A percentile compares a stretch with the other conserved stretches of the same genome.
Evolutionary conservation across 805 yeast species (phyloP).

Genomic region (Zygoascus flipseniorum): DNA sequence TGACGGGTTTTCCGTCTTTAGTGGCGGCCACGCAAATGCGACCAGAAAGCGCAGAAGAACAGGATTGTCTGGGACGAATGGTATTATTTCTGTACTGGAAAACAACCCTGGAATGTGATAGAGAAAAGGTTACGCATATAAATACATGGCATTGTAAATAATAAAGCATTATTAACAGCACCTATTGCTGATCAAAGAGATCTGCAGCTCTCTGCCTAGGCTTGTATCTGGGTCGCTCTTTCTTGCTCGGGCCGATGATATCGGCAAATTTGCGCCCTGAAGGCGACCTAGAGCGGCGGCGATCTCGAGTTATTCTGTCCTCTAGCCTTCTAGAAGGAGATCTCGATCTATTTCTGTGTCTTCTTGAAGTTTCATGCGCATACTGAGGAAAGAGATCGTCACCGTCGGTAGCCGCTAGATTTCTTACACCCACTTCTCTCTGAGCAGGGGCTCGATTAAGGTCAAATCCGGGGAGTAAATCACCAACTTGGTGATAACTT

Average conservation of each 20-base stretch:
- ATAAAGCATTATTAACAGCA: no score
- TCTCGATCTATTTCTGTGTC: slow-evolving; percentile 3
- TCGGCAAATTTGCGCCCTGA: neutral
- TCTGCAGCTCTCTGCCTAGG: neutral
- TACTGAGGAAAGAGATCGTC: slow-evolving; percentile 34
- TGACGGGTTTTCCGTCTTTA: neutral
- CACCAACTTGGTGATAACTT: slow-evolving; percentile 11
- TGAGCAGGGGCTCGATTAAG: neutral
- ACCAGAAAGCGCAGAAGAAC: neutral
- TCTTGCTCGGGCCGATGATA: slow-evolving; percentile 11
- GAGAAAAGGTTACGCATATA: no score
- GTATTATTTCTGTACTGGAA: neutral
- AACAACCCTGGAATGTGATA: neutral
- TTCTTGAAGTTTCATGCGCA: slow-evolving; percentile 9
- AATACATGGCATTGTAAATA: no score
- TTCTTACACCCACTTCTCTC: neutral
- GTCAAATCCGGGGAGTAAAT: slow-evolving; percentile 2
- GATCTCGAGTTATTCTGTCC: neutral
- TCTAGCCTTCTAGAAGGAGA: slow-evolving; percentile 4
- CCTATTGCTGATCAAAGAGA: neutral
- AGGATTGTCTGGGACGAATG: neutral
- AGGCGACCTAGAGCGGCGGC: neutral
- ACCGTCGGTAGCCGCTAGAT: slow-evolving; percentile 8
- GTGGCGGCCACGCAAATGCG: neutral
- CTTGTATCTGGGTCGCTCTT: neutral